Conservation (phyloP, 129 eudicot species). For the Centrapalus pauciflorus region DNA sequence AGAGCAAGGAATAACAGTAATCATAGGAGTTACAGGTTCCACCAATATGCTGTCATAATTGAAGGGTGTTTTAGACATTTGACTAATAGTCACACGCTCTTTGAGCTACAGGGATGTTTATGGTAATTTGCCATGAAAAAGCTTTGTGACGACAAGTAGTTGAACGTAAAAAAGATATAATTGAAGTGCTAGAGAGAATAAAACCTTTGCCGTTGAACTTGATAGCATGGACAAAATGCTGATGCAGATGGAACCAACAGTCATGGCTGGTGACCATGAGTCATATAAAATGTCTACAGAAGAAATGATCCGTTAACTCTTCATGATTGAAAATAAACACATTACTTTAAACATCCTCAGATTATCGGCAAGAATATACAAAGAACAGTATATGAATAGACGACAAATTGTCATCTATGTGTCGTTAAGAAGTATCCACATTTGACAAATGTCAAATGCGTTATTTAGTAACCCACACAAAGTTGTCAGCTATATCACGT, state of each 20-base stretch:
- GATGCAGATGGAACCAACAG: conserved; percentile 90
- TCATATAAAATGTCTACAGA: conserved; percentile 81
- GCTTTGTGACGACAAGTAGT: background rate
- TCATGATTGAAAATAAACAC: background rate
- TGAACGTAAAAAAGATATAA: background rate
- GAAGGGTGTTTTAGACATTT: background rate
- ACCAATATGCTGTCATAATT: background rate
- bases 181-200: conserved; percentile 9
- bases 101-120: background rate
- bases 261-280: conserved; percentile 99
- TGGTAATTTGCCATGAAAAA: background rate
- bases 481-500: background rate
- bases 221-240: conserved; percentile 94
- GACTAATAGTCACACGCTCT: background rate
- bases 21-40: background rate
- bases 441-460: background rate
- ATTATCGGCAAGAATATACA: background rate
- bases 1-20: too few species aligned
- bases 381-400: background rate
- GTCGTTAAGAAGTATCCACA: background rate
- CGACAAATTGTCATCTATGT: background rate
- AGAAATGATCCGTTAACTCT: conserved; percentile 4
- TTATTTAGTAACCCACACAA: background rate
- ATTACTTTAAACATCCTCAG: background rate
- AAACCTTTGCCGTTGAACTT: conserved; percentile 81